phyloP scores from a whole-genome alignment of 805 yeast species.

The Starmerella geochares region DNA sequence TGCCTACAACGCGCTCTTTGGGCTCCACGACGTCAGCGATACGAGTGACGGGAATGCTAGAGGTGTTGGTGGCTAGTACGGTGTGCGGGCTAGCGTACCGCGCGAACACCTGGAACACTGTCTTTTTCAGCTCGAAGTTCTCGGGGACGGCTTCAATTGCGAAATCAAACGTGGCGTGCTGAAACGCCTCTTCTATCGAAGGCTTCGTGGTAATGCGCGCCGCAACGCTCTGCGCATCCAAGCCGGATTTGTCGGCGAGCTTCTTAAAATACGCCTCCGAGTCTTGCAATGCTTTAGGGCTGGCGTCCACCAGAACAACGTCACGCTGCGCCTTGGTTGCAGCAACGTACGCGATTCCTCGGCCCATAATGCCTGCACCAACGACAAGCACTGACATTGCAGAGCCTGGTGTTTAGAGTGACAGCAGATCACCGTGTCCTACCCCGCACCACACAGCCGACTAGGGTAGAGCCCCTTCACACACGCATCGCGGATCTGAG shows the following conservation, averaged over 20 bases:
- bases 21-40: constrained; percentile 36
- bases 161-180: constrained; percentile 31
- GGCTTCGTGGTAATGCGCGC: not conserved
- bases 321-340: constrained; percentile 33
- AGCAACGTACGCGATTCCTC: constrained; percentile 37
- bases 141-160: constrained; percentile 40
- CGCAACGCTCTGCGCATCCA: constrained; percentile 29
- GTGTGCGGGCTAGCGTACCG: constrained; percentile 26
- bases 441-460: no score
- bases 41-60: constrained; percentile 36
- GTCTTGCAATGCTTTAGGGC: constrained; percentile 29
- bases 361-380: constrained; percentile 40
- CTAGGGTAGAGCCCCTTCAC: no score
- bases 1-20: constrained; percentile 37
- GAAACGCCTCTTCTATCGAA: constrained; percentile 27
- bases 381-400: constrained; percentile 19
- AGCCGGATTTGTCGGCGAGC: constrained; percentile 31
- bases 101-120: constrained; percentile 31
- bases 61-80: constrained; percentile 36
- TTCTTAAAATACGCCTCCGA: constrained; percentile 31
- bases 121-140: constrained; percentile 31
- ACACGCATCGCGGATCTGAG: no score
- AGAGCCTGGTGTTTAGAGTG: no score
- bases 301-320: constrained; percentile 32
- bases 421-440: no score